Percentiles rank a stretch among this genome's conserved stretches.
Conservation (phyloP, 169 alveolate species). For the Plasmodium vinckei region DNA sequence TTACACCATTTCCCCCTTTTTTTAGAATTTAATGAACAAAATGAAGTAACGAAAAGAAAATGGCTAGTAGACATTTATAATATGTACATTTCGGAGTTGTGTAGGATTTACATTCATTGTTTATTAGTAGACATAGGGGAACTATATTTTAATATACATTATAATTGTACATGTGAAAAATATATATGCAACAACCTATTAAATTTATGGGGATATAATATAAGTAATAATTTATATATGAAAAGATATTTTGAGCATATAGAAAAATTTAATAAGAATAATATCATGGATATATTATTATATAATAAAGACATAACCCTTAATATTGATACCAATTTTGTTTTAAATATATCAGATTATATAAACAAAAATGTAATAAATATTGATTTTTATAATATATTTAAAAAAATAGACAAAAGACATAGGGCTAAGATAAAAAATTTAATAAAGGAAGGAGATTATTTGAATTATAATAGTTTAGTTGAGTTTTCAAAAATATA, state of each 20-base stretch:
- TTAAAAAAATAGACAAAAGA: conserved; percentile 14
- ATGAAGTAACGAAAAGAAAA: neutral
- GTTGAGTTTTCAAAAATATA: conserved; percentile 26
- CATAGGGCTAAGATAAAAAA: conserved; percentile 16
- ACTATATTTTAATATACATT: conserved; percentile 12
- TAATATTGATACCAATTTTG: neutral
- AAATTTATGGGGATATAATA: conserved; percentile 48
- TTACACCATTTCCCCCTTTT: neutral
- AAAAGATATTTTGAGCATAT: conserved; percentile 30
- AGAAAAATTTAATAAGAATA: conserved; percentile 14
- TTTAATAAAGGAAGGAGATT: conserved; percentile 31
- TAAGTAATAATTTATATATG: conserved; percentile 37
- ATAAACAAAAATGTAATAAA: conserved; percentile 41
- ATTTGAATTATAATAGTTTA: conserved; percentile 41
- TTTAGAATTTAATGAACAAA: neutral
- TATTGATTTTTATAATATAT: conserved; percentile 49
- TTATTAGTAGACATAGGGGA: conserved; percentile 65
- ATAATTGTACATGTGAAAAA: conserved; percentile 36
- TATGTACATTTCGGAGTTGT: conserved; percentile 23
- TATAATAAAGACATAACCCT: neutral
- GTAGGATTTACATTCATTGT: conserved; percentile 58
- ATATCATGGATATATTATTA: too few species aligned
- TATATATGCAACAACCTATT: conserved; percentile 30
- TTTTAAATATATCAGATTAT: conserved; percentile 49
- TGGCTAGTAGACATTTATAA: too few species aligned